Base-by-base conservation (phyloP, 768 basidiomycete species). In the Hebeloma cylindrosporum region DNA sequence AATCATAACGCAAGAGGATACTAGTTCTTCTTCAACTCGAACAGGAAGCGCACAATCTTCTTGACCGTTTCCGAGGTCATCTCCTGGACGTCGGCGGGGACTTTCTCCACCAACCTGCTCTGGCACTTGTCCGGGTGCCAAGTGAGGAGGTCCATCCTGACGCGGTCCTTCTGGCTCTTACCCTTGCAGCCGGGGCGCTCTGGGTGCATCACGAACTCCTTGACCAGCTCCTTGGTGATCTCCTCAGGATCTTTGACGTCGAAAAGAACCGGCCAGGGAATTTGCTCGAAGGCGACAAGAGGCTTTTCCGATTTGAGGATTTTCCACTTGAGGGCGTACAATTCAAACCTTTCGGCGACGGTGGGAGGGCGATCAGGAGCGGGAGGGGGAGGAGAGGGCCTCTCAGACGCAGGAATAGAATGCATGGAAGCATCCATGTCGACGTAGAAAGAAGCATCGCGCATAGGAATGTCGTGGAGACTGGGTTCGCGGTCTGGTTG, bases 51-150 rank as follows among this genome's bases (percentile, higher is more conserved):
- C 11, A 63, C 66, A 11, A 80, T 60, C 1, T 50, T 47, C 3
- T 67, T 73, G 9, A 71, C 68, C 0, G 68, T 69, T 38, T 66
- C 65, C 30, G 42, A 47, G 4, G 73, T 70, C 7, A 41, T 43
- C 14, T 53, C 57, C 33, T 60, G 60, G 10, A 79, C 66, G 3
- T 54, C 45, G 3, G 51, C 50, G 4, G 54, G 44, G 6, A 79
- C 63, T 34, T 63, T 70, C 6, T 54, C 51, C 20, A 74, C 40
- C 9, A 74, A 54, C 6, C 55, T 64, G 9, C 54, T 44, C 45
- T 72, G 58, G 51, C 79, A 74, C 51, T 76, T 79, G 50, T 83
- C 80, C 4, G 79, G 76, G 48, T 82, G 78, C 68, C 74, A 82
- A 16, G 70, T 66, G 33, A 78, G 55, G 22, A 80, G 58, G 50